Percentiles rank a stretch among this genome's conserved stretches.
Evolutionary conservation across 1,284 basidiomycete genomes (phyloP).

Genomic region (Volvariella volvacea): DNA sequence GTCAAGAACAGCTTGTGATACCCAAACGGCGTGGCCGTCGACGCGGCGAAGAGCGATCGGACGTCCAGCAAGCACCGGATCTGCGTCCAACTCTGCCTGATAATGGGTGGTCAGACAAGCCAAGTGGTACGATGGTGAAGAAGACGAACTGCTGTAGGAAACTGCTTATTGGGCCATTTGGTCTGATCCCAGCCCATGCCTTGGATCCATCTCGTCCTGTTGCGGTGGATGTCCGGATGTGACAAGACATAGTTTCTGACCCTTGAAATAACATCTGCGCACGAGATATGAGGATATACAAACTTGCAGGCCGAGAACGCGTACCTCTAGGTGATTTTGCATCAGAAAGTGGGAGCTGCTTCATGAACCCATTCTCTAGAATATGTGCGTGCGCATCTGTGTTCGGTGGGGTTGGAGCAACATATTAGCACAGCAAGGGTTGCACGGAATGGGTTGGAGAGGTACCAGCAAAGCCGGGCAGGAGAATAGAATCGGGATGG

Average conservation of each 20-base stretch:
- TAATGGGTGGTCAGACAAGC: conserved; percentile 1
- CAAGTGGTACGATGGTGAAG: neutral
- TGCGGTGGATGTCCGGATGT: conserved; percentile 46
- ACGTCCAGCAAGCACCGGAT: conserved; percentile 55
- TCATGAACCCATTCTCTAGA: conserved; percentile 63
- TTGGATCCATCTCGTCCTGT: conserved; percentile 65
- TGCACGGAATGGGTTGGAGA: neutral
- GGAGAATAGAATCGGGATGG: conserved; percentile 39
- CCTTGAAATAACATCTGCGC: conserved; percentile 54
- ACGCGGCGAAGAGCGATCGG: conserved; percentile 69
- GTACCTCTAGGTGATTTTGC: conserved; percentile 55
- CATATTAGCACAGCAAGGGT: conserved; percentile 1
- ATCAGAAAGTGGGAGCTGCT: conserved; percentile 55
- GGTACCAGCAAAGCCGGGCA: conserved; percentile 66
- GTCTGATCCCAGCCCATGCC: conserved; percentile 96
- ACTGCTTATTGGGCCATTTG: conserved; percentile 56
- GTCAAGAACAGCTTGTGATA: conserved; percentile 64
- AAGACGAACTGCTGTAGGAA: conserved; percentile 69
- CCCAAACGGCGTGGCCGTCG: conserved; percentile 84
- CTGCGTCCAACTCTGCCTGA: conserved; percentile 57
- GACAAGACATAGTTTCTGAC: conserved; percentile 58
- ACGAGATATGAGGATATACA: conserved; percentile 1
- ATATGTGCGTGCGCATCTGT: conserved; percentile 82
- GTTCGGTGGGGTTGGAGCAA: neutral
- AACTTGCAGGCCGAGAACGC: conserved; percentile 4